Conservation (phyloP, 2,329 filamentous ascomycete species). For the Balansia obtecta region DNA sequence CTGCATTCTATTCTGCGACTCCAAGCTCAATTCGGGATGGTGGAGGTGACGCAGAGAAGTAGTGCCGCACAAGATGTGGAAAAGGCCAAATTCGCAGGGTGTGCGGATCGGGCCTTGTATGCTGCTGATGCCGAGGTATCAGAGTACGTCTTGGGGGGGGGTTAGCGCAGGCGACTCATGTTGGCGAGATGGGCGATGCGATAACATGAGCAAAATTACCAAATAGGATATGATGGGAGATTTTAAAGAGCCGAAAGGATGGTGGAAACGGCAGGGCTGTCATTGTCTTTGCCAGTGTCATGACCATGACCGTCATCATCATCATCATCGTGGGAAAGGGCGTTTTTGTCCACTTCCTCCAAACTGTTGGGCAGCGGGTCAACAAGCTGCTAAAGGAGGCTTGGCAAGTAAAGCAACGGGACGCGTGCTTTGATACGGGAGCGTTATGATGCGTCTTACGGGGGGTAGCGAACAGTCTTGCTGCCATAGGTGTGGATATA, state of each 20-base stretch:
- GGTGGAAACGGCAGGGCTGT: neutral
- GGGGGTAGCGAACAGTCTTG: too few relatives aligned
- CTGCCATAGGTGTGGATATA: too few relatives aligned
- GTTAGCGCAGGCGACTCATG: neutral
- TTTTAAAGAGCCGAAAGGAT: neutral
- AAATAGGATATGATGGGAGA: too few relatives aligned
- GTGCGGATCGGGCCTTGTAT: conserved; percentile 14
- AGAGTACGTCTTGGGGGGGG: conserved; percentile 9
- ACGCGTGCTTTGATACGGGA: too few relatives aligned
- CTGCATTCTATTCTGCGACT: conserved; percentile 7
- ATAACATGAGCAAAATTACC: neutral
- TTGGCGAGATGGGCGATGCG: neutral
- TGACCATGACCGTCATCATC: neutral
- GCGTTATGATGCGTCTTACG: too few relatives aligned
- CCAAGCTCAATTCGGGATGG: conserved; percentile 7
- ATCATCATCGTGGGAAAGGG: neutral
- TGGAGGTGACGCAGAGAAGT: conserved; percentile 9
- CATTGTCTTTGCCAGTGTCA: too few relatives aligned
- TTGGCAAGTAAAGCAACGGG: neutral
- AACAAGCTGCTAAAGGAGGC: neutral
- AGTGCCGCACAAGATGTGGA: conserved; percentile 10
- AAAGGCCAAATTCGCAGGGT: conserved; percentile 15
- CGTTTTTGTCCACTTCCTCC: neutral
- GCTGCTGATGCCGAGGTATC: conserved; percentile 15
- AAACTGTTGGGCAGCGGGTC: neutral